Conservation (phyloP, 2,329 filamentous ascomycete genomes). For the Emericellopsis atlantica region DNA sequence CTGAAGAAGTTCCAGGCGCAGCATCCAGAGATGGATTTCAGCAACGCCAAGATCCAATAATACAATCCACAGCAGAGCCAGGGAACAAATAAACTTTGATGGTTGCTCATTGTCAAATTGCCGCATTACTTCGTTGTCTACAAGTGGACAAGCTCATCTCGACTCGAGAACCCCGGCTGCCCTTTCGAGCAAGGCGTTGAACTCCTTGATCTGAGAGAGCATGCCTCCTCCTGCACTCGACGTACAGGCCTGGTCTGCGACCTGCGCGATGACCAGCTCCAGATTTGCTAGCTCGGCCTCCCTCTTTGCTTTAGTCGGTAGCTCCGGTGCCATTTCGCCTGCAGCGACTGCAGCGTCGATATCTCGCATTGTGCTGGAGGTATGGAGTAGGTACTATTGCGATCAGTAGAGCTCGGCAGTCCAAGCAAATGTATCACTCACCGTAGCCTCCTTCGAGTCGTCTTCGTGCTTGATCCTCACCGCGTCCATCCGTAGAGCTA, state of each 20-base stretch:
- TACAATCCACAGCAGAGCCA: neutral
- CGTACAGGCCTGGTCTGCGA: slow-evolving; percentile 40
- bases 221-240: slow-evolving; percentile 35
- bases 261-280: slow-evolving; percentile 40
- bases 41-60: slow-evolving; percentile 49
- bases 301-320: slow-evolving; percentile 29
- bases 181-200: slow-evolving; percentile 52
- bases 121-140: neutral
- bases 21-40: slow-evolving; percentile 61
- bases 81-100: neutral
- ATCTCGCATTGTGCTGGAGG: slow-evolving; percentile 48
- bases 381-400: slow-evolving; percentile 29
- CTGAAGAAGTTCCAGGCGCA: slow-evolving; percentile 85
- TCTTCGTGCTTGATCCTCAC: slow-evolving; percentile 47
- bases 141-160: slow-evolving; percentile 12
- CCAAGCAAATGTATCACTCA: slow-evolving; percentile 13
- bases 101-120: neutral
- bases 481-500: slow-evolving; percentile 50
- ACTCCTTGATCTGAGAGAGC: slow-evolving; percentile 43
- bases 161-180: slow-evolving; percentile 43
- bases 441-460: slow-evolving; percentile 37
- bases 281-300: slow-evolving; percentile 40
- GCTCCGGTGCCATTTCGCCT: slow-evolving; percentile 32
- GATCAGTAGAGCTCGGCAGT: neutral
- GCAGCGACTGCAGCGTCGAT: slow-evolving; percentile 45